Percentiles rank a stretch among this genome's conserved stretches.
Evolutionary conservation across 2,329 filamentous ascomycete genomes (phyloP).

Genomic region (Epichloe baconii): DNA sequence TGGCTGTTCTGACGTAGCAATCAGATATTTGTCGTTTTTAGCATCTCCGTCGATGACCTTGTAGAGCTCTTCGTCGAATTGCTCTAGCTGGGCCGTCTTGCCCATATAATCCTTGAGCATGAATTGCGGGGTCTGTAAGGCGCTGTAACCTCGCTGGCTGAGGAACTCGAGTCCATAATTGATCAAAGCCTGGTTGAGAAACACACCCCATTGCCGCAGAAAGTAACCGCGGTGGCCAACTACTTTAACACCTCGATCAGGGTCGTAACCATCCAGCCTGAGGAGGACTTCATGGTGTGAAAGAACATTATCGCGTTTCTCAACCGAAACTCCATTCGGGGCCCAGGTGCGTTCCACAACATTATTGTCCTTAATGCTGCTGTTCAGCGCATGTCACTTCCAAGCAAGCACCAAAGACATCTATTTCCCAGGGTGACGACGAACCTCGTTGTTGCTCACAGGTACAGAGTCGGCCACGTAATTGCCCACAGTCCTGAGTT

Average conservation of each 20-base stretch:
- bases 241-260: slow-evolving; percentile 83
- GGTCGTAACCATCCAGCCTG: slow-evolving; percentile 81
- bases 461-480: slow-evolving; percentile 76
- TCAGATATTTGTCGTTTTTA: slow-evolving; percentile 70
- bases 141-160: slow-evolving; percentile 64
- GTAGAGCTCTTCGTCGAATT: slow-evolving; percentile 97
- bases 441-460: slow-evolving; percentile 65
- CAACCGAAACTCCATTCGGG: slow-evolving; percentile 58
- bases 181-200: slow-evolving; percentile 82
- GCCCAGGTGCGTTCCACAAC: slow-evolving; percentile 63
- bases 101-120: slow-evolving; percentile 95
- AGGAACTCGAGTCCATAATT: slow-evolving; percentile 94
- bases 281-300: slow-evolving; percentile 93
- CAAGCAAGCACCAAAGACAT: not conserved
- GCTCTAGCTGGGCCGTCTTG: slow-evolving; percentile 92
- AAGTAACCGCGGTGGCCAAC: slow-evolving; percentile 94
- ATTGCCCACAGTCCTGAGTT: slow-evolving; percentile 64
- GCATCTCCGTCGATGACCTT: slow-evolving; percentile 85
- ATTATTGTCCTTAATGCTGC: slow-evolving; percentile 59
- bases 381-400: not conserved
- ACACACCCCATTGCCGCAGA: slow-evolving; percentile 77
- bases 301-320: slow-evolving; percentile 58
- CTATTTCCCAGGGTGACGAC: not conserved
- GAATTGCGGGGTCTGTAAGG: slow-evolving; percentile 80
- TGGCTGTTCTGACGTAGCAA: slow-evolving; percentile 84